A percentile compares a stretch with the other conserved stretches of the same genome.
Conservation (phyloP, 164 flowering plant species). For the Magnolia changhungtana region DNA sequence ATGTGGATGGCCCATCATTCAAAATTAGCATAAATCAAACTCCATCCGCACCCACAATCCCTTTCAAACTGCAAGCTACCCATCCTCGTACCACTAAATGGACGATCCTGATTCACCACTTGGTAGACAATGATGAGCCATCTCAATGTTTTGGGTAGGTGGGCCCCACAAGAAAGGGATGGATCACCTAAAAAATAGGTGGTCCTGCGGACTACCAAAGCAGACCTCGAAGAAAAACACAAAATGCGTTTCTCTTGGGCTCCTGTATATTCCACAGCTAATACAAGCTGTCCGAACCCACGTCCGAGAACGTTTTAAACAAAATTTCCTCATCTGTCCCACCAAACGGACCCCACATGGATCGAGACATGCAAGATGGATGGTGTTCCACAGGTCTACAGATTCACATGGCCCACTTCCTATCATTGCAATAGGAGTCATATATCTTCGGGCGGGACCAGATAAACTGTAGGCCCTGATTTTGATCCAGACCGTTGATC, state of each 20-base stretch:
- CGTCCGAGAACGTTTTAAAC: slow-evolving; percentile 8
- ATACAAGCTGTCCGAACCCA: slow-evolving; percentile 24
- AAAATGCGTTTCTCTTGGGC: slow-evolving; percentile 1
- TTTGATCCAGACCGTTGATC: background rate
- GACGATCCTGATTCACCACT: no score
- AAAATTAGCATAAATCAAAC: no score
- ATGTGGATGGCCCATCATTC: no score
- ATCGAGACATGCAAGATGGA: background rate
- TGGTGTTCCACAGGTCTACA: background rate
- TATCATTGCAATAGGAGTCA: no score
- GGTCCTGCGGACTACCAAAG: background rate
- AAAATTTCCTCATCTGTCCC: slow-evolving; percentile 8
- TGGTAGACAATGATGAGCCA: no score
- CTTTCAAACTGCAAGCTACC: no score
- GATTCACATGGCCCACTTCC: background rate
- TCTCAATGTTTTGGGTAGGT: no score
- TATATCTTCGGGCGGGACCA: no score
- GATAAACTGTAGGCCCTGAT: no score
- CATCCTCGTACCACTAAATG: no score
- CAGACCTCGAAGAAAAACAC: background rate
- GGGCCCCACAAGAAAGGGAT: background rate
- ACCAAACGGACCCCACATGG: background rate
- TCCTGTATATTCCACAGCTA: slow-evolving; percentile 12
- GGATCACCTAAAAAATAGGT: background rate
- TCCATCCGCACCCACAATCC: no score